phyloP scores from a whole-genome alignment of 257 asterid species.

The Solanum appendiculatum region DNA sequence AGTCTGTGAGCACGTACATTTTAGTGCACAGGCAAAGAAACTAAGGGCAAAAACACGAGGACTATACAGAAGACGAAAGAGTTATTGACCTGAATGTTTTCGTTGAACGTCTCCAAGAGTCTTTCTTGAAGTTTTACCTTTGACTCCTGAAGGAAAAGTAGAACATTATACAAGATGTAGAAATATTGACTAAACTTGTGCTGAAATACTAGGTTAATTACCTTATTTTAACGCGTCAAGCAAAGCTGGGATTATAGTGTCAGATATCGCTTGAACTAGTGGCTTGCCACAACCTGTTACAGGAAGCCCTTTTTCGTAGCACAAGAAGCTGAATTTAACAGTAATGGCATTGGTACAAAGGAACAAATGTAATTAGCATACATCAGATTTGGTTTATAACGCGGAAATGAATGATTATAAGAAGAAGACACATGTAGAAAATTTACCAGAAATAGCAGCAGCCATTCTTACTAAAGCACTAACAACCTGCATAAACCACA shows the following conservation, averaged over 20 bases:
- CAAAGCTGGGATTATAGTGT: neutral
- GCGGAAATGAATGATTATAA: neutral
- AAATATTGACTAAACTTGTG: neutral
- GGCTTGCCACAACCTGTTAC: neutral
- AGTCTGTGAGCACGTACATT: neutral
- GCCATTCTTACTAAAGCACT: neutral
- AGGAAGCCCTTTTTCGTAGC: neutral
- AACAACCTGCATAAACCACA: neutral
- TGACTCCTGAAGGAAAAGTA: neutral
- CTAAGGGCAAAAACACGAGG: neutral
- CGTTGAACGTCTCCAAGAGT: neutral
- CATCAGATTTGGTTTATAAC: neutral
- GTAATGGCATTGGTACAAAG: neutral
- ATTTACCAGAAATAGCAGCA: neutral
- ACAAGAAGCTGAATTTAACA: neutral
- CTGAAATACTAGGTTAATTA: neutral
- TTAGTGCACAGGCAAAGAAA: neutral
- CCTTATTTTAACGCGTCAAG: too few relatives aligned
- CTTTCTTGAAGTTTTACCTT: neutral
- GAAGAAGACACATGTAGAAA: neutral
- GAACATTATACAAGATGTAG: neutral
- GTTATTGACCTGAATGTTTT: neutral
- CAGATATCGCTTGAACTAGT: neutral
- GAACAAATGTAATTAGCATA: neutral
- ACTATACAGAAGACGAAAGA: neutral